phyloP scores from a whole-genome alignment of 2,329 filamentous ascomycete species.

The Penicillium expansum region DNA sequence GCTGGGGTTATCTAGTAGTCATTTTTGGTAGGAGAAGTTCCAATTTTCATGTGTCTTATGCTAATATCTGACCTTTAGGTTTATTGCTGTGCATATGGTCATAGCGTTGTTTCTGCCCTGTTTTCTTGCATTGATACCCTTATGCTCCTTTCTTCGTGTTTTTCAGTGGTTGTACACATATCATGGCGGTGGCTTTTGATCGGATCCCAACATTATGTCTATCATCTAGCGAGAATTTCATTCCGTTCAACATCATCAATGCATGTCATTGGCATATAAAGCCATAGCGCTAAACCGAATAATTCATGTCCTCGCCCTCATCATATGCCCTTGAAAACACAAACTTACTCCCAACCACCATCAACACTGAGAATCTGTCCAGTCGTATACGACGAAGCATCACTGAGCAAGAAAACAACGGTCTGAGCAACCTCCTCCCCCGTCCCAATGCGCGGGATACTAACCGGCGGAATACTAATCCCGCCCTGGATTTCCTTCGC shows the following conservation, averaged over 20 bases:
- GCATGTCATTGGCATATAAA: not conserved
- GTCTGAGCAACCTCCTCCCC: constrained; percentile 43
- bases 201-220: not conserved
- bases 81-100: constrained; percentile 18
- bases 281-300: not conserved
- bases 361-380: constrained; percentile 48
- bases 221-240: not conserved
- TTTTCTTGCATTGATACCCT: not conserved
- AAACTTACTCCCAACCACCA: constrained; percentile 42
- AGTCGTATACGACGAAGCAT: constrained; percentile 48
- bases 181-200: constrained; percentile 8
- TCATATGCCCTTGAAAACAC: not conserved
- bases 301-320: not conserved
- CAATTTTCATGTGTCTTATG: not conserved
- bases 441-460: constrained; percentile 32
- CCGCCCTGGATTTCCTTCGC: constrained; percentile 25
- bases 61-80: constrained; percentile 1
- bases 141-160: not conserved
- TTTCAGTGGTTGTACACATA: constrained; percentile 10
- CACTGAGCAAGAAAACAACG: constrained; percentile 49
- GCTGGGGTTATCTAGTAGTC: constrained; percentile 8
- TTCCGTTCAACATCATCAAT: not conserved
- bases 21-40: constrained; percentile 11
- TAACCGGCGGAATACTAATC: constrained; percentile 11
- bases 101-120: not conserved